Evolutionary conservation across 768 basidiomycete genomes (phyloP).

Genomic region (Termitomyces sp.): DNA sequence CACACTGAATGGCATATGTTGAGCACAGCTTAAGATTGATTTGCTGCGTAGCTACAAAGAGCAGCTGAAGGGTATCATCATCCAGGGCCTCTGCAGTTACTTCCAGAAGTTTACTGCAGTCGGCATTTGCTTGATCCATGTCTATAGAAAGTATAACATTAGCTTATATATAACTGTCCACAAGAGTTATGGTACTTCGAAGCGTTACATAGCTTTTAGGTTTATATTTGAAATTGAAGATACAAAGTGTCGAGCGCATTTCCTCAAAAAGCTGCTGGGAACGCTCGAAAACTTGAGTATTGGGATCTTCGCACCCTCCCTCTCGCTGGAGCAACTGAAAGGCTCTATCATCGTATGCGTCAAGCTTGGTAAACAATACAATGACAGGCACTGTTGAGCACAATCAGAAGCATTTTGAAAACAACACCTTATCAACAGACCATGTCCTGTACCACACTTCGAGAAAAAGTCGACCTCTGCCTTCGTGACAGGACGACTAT

Average conservation of each 20-base stretch:
- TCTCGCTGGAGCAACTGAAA: slow-evolving; percentile 1
- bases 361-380: slow-evolving; percentile 12
- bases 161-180: background rate
- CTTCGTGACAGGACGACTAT: slow-evolving; percentile 7
- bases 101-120: slow-evolving; percentile 4
- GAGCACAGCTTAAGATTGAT: slow-evolving; percentile 6
- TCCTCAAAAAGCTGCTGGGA: slow-evolving; percentile 6
- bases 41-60: slow-evolving; percentile 10
- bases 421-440: background rate
- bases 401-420: background rate
- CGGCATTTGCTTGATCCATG: slow-evolving; percentile 1
- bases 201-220: slow-evolving; percentile 4
- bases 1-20: slow-evolving; percentile 4
- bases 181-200: background rate
- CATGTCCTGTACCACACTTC: slow-evolving; percentile 11
- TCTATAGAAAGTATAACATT: background rate
- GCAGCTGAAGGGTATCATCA: slow-evolving; percentile 9
- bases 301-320: background rate
- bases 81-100: slow-evolving; percentile 6
- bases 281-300: background rate
- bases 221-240: slow-evolving; percentile 6
- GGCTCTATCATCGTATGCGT: slow-evolving; percentile 5
- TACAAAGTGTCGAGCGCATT: background rate
- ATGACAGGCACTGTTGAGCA: slow-evolving; percentile 9
- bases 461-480: slow-evolving; percentile 10